A percentile compares a stretch with the other conserved stretches of the same genome.
phyloP scores from a whole-genome alignment of 192 early-diverging fungal species.

The Phlyctochytrium arcticum region DNA sequence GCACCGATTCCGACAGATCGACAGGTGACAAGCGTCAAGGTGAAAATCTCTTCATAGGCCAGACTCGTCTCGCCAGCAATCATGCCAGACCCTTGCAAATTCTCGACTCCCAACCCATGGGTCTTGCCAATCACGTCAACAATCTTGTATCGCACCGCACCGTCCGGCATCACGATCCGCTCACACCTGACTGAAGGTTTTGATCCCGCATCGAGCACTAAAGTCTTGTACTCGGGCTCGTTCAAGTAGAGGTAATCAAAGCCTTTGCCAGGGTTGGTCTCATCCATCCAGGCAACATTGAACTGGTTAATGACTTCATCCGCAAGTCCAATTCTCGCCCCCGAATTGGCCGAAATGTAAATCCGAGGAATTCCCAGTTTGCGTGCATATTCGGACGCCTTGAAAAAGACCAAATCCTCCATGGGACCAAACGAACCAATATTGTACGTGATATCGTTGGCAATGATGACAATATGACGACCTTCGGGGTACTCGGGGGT shows the following conservation, averaged over 20 bases:
- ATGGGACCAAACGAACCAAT: slow-evolving; percentile 94
- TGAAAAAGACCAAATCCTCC: slow-evolving; percentile 91
- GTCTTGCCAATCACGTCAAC: slow-evolving; percentile 80
- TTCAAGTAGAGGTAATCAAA: slow-evolving; percentile 92
- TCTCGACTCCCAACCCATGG: slow-evolving; percentile 95
- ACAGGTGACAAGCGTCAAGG: slow-evolving; percentile 92
- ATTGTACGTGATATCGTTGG: slow-evolving; percentile 97
- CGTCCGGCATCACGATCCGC: slow-evolving; percentile 53
- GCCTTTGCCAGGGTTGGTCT: slow-evolving; percentile 73
- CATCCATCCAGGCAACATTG: slow-evolving; percentile 84
- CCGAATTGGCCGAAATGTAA: slow-evolving; percentile 97
- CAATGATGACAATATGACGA: slow-evolving; percentile 86
- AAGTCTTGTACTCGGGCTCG: slow-evolving; percentile 62
- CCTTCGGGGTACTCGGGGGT: slow-evolving; percentile 94
- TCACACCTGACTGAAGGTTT: slow-evolving; percentile 73
- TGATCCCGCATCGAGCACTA: slow-evolving; percentile 41
- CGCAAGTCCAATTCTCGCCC: slow-evolving; percentile 95
- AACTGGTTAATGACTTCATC: slow-evolving; percentile 85
- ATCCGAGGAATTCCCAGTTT: slow-evolving; percentile 80
- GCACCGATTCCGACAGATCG: slow-evolving; percentile 98
- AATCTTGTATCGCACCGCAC: slow-evolving; percentile 74
- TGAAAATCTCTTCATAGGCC: slow-evolving; percentile 98
- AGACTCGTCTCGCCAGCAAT: slow-evolving; percentile 96
- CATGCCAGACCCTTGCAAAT: slow-evolving; percentile 91
- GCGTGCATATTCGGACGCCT: slow-evolving; percentile 87